Base-by-base conservation (phyloP, 2,329 filamentous ascomycete genomes). In the Talaromyces piceae region DNA sequence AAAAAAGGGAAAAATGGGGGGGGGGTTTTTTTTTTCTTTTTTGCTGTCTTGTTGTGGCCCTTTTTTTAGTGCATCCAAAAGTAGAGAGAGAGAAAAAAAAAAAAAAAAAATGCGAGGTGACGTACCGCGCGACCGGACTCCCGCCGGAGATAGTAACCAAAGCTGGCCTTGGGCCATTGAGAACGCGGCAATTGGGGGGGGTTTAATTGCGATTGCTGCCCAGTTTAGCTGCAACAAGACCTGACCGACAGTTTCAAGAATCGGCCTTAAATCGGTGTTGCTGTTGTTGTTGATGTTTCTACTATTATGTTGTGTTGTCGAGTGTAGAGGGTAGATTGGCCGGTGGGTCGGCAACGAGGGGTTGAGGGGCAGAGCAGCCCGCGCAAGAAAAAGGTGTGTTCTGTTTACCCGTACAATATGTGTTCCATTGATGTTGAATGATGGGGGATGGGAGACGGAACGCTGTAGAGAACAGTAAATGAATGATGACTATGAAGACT, bases 181-280 rank as follows among this genome's bases (percentile, higher is more conserved):
- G 20, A n/a, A 11, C 20, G 23, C 23, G 26, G 25, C 28, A 16
- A 12, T 18, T n/a, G n/a, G n/a, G n/a, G n/a, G n/a, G n/a, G n/a
- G n/a, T n/a, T n/a, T n/a, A n/a, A n/a, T n/a, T n/a, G n/a, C n/a
- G n/a, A 63, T 69, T 67, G 66, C 65, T 69, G 66, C 66, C 66
- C 66, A 68, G 66, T 59, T 54, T 57, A 50, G 41, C 52, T 54
- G 54, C 53, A 59, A 54, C 51, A 52, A 54, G 56, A 57, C 53
- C 56, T 54, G 45, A 52, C 8, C 16, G 16, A 37, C 11, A 11
- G 13, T 30, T 30, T 3, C n/a, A n/a, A n/a, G n/a, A n/a, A n/a
- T n/a, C n/a, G n/a, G n/a, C n/a, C n/a, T n/a, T n/a, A n/a, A n/a
- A n/a, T n/a, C n/a, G n/a, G n/a, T n/a, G n/a, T n/a, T n/a, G 9